A percentile compares a stretch with the other conserved stretches of the same genome.
These are phyloP conservation scores for Luvunga scandens DNA, from an alignment of 345 rosid genomes.

Conservation along the genomic window DNA sequence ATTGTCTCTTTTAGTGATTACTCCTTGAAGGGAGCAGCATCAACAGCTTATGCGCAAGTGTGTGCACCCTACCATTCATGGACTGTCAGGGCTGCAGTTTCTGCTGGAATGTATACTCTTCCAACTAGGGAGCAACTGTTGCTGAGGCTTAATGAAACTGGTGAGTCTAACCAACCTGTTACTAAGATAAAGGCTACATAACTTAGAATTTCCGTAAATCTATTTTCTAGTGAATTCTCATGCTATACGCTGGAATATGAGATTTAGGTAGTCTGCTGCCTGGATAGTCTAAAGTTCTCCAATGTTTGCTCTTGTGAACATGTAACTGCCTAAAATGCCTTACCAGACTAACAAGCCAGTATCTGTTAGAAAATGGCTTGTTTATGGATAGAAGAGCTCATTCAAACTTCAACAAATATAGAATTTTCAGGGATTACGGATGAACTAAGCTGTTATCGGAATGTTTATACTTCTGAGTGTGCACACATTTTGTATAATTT, in stretches of 20 bases:
- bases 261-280: neutral
- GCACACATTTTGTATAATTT: neutral
- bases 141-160: constrained; percentile 74
- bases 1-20: constrained; percentile 32
- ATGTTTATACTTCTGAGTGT: neutral
- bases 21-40: constrained; percentile 79
- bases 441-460: neutral
- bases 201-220: neutral
- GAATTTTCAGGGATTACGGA: neutral
- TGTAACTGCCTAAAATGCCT: too few species aligned
- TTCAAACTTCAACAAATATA: too few species aligned
- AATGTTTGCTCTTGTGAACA: too few species aligned
- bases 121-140: constrained; percentile 79
- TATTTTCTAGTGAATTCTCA: neutral
- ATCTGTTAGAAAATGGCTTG: too few species aligned
- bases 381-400: too few species aligned
- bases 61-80: constrained; percentile 90
- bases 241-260: neutral
- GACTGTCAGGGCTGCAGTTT: constrained; percentile 86
- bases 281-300: too few species aligned
- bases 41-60: constrained; percentile 78
- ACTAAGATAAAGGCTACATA: neutral
- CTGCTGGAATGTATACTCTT: constrained; percentile 91
- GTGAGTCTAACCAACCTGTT: constrained; percentile 25
- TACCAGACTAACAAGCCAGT: too few species aligned